Percentiles rank a stretch among this genome's conserved stretches.
Conservation (phyloP, 345 rosid genomes). For the Rhizophora mangle region DNA sequence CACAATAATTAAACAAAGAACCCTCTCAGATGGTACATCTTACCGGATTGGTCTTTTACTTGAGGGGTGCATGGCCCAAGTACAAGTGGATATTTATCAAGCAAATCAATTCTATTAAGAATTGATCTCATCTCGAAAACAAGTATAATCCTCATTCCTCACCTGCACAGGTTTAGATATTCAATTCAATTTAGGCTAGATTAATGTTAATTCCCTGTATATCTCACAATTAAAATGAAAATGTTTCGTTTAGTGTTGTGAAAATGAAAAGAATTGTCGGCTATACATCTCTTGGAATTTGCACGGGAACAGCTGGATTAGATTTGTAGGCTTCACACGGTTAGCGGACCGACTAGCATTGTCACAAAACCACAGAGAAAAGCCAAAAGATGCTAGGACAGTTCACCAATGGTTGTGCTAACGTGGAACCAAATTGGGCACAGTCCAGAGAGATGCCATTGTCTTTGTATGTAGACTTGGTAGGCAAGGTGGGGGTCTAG, state of each 20-base stretch:
- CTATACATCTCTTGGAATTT: no score
- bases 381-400: constrained; percentile 9
- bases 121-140: no score
- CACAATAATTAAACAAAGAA: background rate
- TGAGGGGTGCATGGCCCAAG: no score
- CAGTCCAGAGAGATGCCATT: constrained; percentile 3
- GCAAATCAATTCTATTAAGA: no score
- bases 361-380: background rate
- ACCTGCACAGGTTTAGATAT: no score
- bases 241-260: no score
- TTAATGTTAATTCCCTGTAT: no score
- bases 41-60: background rate
- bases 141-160: no score
- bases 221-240: no score
- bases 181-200: no score
- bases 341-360: background rate
- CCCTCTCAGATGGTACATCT: background rate
- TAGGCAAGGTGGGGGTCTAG: constrained; percentile 27
- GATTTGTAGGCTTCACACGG: constrained; percentile 20
- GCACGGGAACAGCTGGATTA: constrained; percentile 5
- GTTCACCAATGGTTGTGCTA: constrained; percentile 16
- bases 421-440: constrained; percentile 19
- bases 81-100: no score
- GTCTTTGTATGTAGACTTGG: constrained; percentile 1
- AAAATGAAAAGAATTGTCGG: no score